A percentile compares a stretch with the other conserved stretches of the same genome.
Conservation (phyloP, 306 rosid species). For the Prunus dulcis region DNA sequence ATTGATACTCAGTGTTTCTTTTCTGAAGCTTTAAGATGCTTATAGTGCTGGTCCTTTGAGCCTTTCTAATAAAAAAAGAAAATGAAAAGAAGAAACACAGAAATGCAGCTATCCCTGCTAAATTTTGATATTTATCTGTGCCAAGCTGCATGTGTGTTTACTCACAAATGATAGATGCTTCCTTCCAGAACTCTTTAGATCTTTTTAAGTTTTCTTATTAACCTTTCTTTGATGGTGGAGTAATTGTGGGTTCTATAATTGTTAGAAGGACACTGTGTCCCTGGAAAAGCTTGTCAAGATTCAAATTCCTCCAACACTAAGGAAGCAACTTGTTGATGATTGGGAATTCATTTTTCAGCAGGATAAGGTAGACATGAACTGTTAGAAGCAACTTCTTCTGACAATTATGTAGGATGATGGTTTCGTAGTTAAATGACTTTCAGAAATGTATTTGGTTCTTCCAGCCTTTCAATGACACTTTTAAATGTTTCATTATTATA, state of each 20-base stretch:
- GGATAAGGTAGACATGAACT: constrained; percentile 63
- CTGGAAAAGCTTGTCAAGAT: constrained; percentile 80
- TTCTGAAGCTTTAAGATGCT: background rate
- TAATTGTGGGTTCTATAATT: constrained; percentile 36
- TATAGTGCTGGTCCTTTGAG: background rate
- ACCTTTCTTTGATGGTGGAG: background rate
- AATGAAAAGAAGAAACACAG: background rate
- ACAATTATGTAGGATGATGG: background rate
- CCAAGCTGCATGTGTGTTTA: background rate
- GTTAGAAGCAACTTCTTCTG: constrained; percentile 14
- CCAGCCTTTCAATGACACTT: background rate
- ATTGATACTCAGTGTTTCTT: background rate
- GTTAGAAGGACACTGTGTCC: constrained; percentile 60
- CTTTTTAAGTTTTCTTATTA: background rate
- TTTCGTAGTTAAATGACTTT: constrained; percentile 1
- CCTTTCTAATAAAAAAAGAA: background rate
- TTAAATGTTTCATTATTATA: constrained; percentile 9
- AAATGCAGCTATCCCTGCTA: background rate
- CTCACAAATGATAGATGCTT: background rate
- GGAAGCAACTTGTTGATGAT: constrained; percentile 96
- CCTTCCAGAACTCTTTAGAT: background rate
- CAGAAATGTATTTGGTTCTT: constrained; percentile 15
- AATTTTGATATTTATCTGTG: background rate
- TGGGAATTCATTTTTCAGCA: constrained; percentile 84
- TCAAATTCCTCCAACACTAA: constrained; percentile 89